Evolutionary conservation across 129 eudicot genomes (phyloP).

Genomic region (Helichrysum umbraculigerum): DNA sequence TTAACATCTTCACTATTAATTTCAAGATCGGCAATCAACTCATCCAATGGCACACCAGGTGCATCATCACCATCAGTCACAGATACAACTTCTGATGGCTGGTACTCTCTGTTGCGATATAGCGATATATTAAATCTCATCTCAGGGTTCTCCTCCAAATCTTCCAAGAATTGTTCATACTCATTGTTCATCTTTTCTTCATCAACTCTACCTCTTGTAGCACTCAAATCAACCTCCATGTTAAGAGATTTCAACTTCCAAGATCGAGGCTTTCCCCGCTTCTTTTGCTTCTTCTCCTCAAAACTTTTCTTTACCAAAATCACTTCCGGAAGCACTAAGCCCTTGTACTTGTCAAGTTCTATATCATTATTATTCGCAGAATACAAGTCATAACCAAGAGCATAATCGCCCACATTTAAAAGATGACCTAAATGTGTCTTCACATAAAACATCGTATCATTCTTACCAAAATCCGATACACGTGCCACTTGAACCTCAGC

Average conservation of each 20-base stretch:
- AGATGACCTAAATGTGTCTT: slow-evolving; percentile 62
- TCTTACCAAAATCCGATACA: slow-evolving; percentile 65
- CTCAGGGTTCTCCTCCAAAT: slow-evolving; percentile 70
- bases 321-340: slow-evolving; percentile 50
- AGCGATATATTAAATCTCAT: slow-evolving; percentile 57
- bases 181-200: slow-evolving; percentile 55
- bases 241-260: slow-evolving; percentile 65
- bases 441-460: slow-evolving; percentile 42
- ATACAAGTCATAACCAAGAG: slow-evolving; percentile 65
- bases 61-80: slow-evolving; percentile 55
- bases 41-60: slow-evolving; percentile 55
- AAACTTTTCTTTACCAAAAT: slow-evolving; percentile 64
- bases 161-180: slow-evolving; percentile 62
- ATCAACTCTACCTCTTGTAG: slow-evolving; percentile 37
- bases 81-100: slow-evolving; percentile 50
- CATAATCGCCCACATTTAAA: slow-evolving; percentile 59
- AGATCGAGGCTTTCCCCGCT: slow-evolving; percentile 56
- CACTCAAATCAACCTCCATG: slow-evolving; percentile 54
- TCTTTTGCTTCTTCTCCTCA: slow-evolving; percentile 60
- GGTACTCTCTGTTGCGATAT: slow-evolving; percentile 54
- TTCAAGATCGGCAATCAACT: slow-evolving; percentile 60
- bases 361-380: slow-evolving; percentile 54
- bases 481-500: slow-evolving; percentile 76
- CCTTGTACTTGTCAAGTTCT: slow-evolving; percentile 64
- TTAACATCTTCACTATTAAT: slow-evolving; percentile 39